Evolutionary conservation across 768 basidiomycete species (phyloP).

Genomic region (Phlebiopsis flavidoalba): DNA sequence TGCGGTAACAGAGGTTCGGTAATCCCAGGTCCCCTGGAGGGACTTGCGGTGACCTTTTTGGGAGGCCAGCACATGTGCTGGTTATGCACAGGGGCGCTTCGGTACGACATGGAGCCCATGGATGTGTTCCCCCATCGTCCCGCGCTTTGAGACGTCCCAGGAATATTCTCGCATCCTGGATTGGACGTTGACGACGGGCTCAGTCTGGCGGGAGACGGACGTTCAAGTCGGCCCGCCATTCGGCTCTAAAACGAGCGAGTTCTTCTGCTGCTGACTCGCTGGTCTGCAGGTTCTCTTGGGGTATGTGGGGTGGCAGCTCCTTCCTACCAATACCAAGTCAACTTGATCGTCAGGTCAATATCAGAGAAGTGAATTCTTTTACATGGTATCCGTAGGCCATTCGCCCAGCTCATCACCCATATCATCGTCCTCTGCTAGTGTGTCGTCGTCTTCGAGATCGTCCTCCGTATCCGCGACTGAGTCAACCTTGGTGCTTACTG

Average conservation of each 20-base stretch:
- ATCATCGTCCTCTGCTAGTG: neutral
- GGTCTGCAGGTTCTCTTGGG: neutral
- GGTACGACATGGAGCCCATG: neutral
- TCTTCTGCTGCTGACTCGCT: slow-evolving; percentile 46
- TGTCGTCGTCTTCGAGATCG: neutral
- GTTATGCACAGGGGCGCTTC: neutral
- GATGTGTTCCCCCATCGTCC: no score
- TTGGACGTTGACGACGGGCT: neutral
- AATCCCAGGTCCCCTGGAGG: neutral
- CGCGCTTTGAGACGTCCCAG: no score
- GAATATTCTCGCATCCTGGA: no score
- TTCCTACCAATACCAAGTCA: neutral
- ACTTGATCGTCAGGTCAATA: neutral
- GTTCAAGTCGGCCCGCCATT: slow-evolving; percentile 57
- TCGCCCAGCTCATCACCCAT: neutral
- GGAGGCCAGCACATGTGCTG: neutral
- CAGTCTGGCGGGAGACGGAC: slow-evolving; percentile 31
- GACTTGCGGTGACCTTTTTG: neutral
- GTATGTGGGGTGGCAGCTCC: neutral
- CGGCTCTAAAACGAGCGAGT: slow-evolving; percentile 62
- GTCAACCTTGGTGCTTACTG: neutral
- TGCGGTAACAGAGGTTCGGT: slow-evolving; percentile 25
- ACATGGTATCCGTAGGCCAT: neutral
- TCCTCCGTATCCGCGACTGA: neutral
- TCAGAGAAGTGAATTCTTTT: neutral